Conservation (phyloP, 2,329 filamentous ascomycete species). For the Aspergillus ruber region DNA sequence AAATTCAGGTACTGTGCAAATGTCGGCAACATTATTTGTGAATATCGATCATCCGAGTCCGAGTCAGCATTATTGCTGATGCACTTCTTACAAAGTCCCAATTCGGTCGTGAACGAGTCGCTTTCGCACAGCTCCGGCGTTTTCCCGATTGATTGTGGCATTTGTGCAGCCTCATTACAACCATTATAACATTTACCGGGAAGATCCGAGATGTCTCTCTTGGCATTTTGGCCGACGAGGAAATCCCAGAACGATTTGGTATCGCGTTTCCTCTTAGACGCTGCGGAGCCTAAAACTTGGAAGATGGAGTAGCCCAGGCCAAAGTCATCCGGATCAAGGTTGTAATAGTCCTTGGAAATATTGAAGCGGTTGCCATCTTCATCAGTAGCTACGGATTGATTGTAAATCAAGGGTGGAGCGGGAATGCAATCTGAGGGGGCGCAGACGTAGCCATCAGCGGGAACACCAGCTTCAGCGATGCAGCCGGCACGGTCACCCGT, state of each 20-base stretch:
- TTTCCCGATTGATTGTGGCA: conserved; percentile 47
- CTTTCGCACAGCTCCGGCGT: conserved; percentile 11
- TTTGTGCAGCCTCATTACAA: conserved; percentile 48
- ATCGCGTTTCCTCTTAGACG: too few species aligned
- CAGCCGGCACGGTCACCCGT: conserved; percentile 22
- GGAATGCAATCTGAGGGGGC: conserved; percentile 33
- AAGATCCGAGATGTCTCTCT: conserved; percentile 10
- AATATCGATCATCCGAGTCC: neutral
- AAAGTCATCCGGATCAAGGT: too few species aligned
- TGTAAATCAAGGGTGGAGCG: conserved; percentile 18
- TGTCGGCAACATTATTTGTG: conserved; percentile 1
- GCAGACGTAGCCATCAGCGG: conserved; percentile 30
- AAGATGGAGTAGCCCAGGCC: too few species aligned
- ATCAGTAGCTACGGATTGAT: conserved; percentile 17
- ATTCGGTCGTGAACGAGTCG: conserved; percentile 9
- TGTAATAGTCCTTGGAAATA: too few species aligned
- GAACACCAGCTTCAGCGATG: conserved; percentile 33
- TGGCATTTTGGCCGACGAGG: conserved; percentile 26
- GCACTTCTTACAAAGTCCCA: neutral
- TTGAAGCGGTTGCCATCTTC: conserved; percentile 5
- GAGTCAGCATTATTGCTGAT: neutral
- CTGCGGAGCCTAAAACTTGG: too few species aligned
- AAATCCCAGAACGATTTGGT: neutral
- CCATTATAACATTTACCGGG: conserved; percentile 41
- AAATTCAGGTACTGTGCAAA: conserved; percentile 8